Percentiles rank a stretch among this genome's conserved stretches.
Conservation (phyloP, 208 protist species). For the Phytomonas francai region DNA sequence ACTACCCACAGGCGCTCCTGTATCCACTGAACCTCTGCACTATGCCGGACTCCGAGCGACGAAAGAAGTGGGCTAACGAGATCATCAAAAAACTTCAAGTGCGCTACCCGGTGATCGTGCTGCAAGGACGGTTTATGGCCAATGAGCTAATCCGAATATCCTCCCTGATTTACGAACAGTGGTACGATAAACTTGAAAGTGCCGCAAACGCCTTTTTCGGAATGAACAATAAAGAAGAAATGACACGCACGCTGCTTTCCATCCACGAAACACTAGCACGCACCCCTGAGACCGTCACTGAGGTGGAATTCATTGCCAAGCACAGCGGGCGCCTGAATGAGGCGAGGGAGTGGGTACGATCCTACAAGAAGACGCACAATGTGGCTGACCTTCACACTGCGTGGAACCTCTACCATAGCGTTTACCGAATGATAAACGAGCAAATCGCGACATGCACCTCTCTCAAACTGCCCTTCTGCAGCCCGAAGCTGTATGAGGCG, state of each 20-base stretch:
- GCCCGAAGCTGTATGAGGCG: conserved; percentile 75
- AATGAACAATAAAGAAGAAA: conserved; percentile 73
- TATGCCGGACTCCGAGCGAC: conserved; percentile 70
- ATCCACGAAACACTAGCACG: conserved; percentile 94
- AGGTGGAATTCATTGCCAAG: conserved; percentile 91
- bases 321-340: conserved; percentile 51
- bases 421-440: conserved; percentile 73
- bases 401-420: conserved; percentile 79
- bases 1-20: conserved; percentile 97
- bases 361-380: conserved; percentile 42
- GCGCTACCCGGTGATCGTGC: conserved; percentile 59
- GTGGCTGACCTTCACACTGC: conserved; percentile 72
- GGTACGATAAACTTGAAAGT: conserved; percentile 93
- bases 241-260: conserved; percentile 85
- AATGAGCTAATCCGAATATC: conserved; percentile 97
- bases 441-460: conserved; percentile 49
- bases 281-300: conserved; percentile 87
- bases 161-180: conserved; percentile 93
- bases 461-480: conserved; percentile 67
- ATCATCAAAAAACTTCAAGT: conserved; percentile 67
- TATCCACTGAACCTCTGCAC: conserved; percentile 98
- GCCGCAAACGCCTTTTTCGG: conserved; percentile 94
- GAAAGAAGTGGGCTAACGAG: conserved; percentile 55
- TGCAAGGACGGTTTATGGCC: conserved; percentile 93
- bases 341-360: conserved; percentile 62